phyloP scores from a whole-genome alignment of 768 basidiomycete species.

The Lentinula raphanica region DNA sequence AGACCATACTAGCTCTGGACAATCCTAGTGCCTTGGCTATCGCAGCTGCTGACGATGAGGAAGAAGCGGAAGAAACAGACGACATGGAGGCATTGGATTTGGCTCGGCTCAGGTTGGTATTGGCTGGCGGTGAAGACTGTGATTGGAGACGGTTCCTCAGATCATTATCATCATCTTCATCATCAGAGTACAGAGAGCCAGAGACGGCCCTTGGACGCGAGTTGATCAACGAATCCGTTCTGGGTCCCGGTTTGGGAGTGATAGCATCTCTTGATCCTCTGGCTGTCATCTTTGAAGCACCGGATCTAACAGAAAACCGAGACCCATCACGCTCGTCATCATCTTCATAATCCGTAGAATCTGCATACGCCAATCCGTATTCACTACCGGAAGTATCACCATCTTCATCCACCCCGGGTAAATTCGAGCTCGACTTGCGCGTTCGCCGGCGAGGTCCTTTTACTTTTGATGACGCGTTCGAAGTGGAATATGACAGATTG shows the following conservation, averaged over 20 bases:
- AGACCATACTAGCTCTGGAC: conserved; percentile 28
- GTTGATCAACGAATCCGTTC: not conserved
- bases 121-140: not conserved
- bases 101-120: not conserved
- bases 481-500: not conserved
- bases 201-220: not conserved
- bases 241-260: not conserved
- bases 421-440: not conserved
- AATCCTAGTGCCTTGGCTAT: conserved; percentile 41
- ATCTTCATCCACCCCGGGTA: not conserved
- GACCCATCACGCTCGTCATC: conserved; percentile 18
- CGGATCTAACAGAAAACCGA: not conserved
- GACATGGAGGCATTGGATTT: conserved; percentile 9
- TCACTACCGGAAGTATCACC: conserved; percentile 19
- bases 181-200: conserved; percentile 5
- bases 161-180: conserved; percentile 22
- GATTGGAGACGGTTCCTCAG: conserved; percentile 19
- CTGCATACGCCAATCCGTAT: conserved; percentile 44
- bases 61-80: conserved; percentile 11
- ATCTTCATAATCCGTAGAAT: conserved; percentile 41
- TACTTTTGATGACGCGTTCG: not conserved
- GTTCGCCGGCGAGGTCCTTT: not conserved
- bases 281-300: not conserved
- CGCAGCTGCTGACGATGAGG: conserved; percentile 21
- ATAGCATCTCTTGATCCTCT: not conserved